Evolutionary conservation across 2,329 filamentous ascomycete species (phyloP).

Genomic region (Aureobasidium leucospermi): DNA sequence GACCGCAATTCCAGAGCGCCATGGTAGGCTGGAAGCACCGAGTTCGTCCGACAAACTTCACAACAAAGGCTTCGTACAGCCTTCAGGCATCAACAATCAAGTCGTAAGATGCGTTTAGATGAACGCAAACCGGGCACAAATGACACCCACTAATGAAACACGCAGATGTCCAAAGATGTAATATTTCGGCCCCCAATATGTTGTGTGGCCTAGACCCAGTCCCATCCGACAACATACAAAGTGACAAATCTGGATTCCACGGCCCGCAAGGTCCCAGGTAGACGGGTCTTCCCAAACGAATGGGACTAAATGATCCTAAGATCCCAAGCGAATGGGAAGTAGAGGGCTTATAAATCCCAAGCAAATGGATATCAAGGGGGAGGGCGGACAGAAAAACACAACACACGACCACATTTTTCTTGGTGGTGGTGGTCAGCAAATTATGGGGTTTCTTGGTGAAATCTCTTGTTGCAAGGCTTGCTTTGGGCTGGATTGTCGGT

Average conservation of each 20-base stretch:
- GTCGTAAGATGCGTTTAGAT: no score
- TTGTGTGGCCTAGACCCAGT: background rate
- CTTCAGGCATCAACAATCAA: no score
- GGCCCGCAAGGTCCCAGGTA: background rate
- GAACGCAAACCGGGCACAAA: no score
- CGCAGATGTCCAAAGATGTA: no score
- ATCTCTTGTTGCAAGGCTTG: no score
- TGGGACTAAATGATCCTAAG: background rate
- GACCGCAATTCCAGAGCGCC: no score
- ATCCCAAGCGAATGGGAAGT: background rate
- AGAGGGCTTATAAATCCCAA: background rate
- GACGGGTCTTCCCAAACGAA: background rate
- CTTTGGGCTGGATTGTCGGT: no score
- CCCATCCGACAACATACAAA: background rate
- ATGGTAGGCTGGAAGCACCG: no score
- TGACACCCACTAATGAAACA: no score
- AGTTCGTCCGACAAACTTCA: no score
- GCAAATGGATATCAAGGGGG: background rate
- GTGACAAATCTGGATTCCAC: background rate
- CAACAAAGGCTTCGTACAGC: no score
- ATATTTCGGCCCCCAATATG: background rate
- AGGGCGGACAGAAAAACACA: background rate
- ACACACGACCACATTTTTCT: background rate
- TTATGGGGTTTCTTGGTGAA: background rate
- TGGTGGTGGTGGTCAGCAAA: background rate